Percentiles rank a stretch among this genome's conserved stretches.
Evolutionary conservation across 2,329 filamentous ascomycete species (phyloP).

Genomic region (Microdochium trichocladiopsis): DNA sequence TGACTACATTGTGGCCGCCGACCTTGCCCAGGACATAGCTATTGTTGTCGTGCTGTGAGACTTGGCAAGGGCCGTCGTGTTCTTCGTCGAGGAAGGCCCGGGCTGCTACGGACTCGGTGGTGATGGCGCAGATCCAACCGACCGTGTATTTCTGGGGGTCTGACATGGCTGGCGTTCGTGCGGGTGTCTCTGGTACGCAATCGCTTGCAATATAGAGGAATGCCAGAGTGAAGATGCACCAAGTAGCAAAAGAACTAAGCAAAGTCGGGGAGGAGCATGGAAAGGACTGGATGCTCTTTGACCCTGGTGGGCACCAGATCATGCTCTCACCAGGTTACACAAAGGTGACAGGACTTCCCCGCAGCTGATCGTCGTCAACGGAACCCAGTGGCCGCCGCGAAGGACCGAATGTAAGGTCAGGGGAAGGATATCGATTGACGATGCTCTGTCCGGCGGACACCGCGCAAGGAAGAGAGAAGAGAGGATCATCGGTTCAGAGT

Average conservation of each 20-base stretch:
- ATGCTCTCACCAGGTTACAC: background rate
- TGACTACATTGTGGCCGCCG: no score
- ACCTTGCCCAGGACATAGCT: no score
- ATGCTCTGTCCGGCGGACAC: background rate
- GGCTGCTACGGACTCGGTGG: no score
- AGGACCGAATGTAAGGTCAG: background rate
- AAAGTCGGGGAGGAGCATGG: no score
- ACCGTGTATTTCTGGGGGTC: background rate
- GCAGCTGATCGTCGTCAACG: background rate
- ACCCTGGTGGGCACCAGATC: background rate
- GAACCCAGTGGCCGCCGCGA: background rate
- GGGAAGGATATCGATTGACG: background rate
- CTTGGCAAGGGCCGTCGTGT: no score
- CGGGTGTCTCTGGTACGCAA: background rate
- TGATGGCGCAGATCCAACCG: no score
- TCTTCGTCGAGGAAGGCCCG: no score
- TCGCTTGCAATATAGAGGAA: background rate
- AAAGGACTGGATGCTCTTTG: no score
- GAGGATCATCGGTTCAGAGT: background rate
- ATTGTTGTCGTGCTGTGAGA: no score
- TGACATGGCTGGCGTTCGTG: background rate
- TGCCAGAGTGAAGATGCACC: no score
- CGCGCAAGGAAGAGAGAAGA: background rate
- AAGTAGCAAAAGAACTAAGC: background rate
- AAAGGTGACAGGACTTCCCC: background rate